phyloP scores from a whole-genome alignment of 2,329 filamentous ascomycete genomes.

The Trichophyton equinum region DNA sequence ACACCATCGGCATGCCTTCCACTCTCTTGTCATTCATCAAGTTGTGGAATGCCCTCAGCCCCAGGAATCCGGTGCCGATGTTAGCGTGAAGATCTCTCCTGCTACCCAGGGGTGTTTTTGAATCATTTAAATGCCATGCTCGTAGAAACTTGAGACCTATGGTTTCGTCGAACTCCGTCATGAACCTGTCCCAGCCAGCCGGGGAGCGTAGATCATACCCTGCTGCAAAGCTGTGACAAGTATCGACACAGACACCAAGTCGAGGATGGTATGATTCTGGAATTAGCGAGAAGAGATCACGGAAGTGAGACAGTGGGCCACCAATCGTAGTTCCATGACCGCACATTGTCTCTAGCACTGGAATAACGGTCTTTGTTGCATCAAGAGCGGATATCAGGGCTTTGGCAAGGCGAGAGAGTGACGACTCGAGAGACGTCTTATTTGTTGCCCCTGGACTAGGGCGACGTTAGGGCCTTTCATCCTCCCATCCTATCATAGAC shows the following conservation, averaged over 20 bases:
- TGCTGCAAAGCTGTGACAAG: constrained; percentile 88
- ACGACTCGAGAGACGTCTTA: constrained; percentile 52
- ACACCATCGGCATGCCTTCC: constrained; percentile 70
- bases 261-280: constrained; percentile 60
- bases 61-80: constrained; percentile 89
- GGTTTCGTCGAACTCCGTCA: constrained; percentile 61
- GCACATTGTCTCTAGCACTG: constrained; percentile 91
- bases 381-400: constrained; percentile 73
- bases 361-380: constrained; percentile 63
- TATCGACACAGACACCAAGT: constrained; percentile 91
- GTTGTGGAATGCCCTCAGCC: constrained; percentile 78
- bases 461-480: background rate
- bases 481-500: background rate
- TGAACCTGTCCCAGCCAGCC: constrained; percentile 57
- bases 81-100: constrained; percentile 87
- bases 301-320: constrained; percentile 70
- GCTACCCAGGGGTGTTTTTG: constrained; percentile 73
- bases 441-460: constrained; percentile 62
- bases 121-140: constrained; percentile 88
- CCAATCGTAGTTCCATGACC: constrained; percentile 80
- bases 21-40: constrained; percentile 73
- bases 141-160: constrained; percentile 70
- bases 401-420: constrained; percentile 64
- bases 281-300: constrained; percentile 67
- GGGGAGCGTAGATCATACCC: constrained; percentile 80